Conservation (phyloP, 257 asterid species). For the Solanum appendiculatum region DNA sequence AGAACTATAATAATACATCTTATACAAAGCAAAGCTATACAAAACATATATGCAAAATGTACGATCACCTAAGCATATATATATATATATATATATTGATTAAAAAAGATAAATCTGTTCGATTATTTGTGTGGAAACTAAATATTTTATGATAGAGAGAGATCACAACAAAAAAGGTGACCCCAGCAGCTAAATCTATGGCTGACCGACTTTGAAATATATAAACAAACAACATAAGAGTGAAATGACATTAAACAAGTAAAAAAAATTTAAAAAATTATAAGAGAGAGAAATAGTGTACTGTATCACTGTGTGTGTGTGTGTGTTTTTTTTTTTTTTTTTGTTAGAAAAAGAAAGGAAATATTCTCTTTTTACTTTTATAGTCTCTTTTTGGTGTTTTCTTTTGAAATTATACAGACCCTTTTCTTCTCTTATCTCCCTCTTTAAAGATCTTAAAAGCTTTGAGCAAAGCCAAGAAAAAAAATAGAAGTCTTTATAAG, state of each 20-base stretch:
- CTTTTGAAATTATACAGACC: conserved; percentile 43
- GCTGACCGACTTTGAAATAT: conserved; percentile 26
- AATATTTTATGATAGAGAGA: neutral
- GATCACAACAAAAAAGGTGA: conserved; percentile 5
- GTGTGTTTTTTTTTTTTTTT: neutral
- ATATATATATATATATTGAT: accelerated
- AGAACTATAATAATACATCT: too few species aligned
- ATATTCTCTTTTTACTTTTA: conserved; percentile 51
- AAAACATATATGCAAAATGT: too few species aligned
- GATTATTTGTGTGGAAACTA: too few species aligned
- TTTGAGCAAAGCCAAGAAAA: neutral
- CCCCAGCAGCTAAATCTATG: conserved; percentile 48
- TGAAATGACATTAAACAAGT: conserved; percentile 26
- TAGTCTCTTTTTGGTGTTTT: conserved; percentile 36
- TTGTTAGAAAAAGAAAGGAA: conserved; percentile 30
- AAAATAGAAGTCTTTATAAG: neutral
- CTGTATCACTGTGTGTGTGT: conserved; percentile 1
- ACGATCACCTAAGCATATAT: too few species aligned
- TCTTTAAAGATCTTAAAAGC: conserved; percentile 6
- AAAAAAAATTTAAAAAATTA: neutral
- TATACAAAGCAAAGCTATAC: too few species aligned
- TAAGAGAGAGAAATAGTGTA: conserved; percentile 4
- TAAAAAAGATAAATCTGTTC: too few species aligned
- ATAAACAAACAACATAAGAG: conserved; percentile 27
- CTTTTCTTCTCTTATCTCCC: conserved; percentile 17